These are phyloP conservation scores for Balakata baccata DNA, from an alignment of 345 rosid species.

Conservation along the genomic window DNA sequence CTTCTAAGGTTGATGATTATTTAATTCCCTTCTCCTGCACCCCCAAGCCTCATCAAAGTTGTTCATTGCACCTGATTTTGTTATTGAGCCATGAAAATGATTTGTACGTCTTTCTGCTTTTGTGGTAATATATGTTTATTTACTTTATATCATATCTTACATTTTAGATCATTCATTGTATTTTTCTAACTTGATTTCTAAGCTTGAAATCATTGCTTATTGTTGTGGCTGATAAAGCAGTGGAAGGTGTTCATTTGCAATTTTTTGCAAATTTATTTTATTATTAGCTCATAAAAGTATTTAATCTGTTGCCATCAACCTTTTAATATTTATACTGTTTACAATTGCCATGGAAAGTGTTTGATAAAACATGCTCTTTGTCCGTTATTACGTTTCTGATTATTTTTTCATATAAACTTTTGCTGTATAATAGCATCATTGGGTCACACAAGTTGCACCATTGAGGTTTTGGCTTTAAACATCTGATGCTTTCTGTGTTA, in stretches of 20 bases:
- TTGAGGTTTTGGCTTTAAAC: not conserved
- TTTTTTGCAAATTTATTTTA: not conserved
- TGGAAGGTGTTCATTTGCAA: not conserved
- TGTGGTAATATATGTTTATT: not conserved
- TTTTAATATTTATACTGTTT: not conserved
- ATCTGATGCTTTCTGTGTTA: not conserved
- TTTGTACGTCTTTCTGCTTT: not conserved
- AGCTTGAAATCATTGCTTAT: not conserved
- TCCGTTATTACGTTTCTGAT: not conserved
- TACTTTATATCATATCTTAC: not conserved
- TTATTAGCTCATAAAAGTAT: not conserved
- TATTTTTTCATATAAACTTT: not conserved
- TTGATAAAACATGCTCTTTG: not conserved
- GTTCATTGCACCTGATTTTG: not conserved
- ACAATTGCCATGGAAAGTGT: not conserved
- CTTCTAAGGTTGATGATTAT: conserved; percentile 6
- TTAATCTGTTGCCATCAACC: not conserved
- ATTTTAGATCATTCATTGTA: not conserved
- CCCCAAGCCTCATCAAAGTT: not conserved
- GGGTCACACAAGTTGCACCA: not conserved
- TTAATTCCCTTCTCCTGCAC: not conserved
- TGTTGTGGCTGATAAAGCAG: not conserved
- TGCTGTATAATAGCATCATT: not conserved
- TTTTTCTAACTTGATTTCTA: not conserved
- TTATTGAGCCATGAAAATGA: not conserved